Conservation (phyloP, 2,329 filamentous ascomycete species). For the Colletotrichum noveboracense region DNA sequence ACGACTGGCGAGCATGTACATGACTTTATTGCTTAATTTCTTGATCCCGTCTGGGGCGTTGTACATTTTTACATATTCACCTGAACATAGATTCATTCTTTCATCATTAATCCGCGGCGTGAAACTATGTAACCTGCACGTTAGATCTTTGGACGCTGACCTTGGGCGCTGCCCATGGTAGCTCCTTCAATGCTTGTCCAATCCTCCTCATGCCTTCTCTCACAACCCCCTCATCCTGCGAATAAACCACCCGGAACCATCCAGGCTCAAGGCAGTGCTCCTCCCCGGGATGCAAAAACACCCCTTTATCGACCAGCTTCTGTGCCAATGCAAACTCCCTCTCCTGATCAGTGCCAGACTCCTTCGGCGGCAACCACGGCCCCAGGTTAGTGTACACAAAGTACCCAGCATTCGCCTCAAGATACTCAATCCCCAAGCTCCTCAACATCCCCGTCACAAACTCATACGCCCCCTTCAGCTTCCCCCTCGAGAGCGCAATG, state of each 20-base stretch:
- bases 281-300: constrained; percentile 55
- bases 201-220: constrained; percentile 42
- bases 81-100: constrained; percentile 5
- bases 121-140: not conserved
- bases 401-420: constrained; percentile 60
- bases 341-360: constrained; percentile 32
- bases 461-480: constrained; percentile 44
- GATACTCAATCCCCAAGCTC: constrained; percentile 47
- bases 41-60: not conserved
- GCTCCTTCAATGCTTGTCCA: not conserved
- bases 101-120: not conserved
- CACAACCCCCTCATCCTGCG: constrained; percentile 38
- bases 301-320: constrained; percentile 47
- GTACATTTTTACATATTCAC: not conserved
- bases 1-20: constrained; percentile 4
- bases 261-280: constrained; percentile 51
- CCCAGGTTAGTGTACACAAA: constrained; percentile 61
- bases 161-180: not conserved
- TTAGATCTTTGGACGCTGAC: not conserved
- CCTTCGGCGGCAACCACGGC: constrained; percentile 38
- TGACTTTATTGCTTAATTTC: constrained; percentile 12
- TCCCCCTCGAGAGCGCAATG: constrained; percentile 41
- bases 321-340: constrained; percentile 50
- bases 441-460: constrained; percentile 42
- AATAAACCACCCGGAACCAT: constrained; percentile 61